Base-by-base conservation (phyloP, 2,329 filamentous ascomycete species). In the Cladophialophora chaetospira region DNA sequence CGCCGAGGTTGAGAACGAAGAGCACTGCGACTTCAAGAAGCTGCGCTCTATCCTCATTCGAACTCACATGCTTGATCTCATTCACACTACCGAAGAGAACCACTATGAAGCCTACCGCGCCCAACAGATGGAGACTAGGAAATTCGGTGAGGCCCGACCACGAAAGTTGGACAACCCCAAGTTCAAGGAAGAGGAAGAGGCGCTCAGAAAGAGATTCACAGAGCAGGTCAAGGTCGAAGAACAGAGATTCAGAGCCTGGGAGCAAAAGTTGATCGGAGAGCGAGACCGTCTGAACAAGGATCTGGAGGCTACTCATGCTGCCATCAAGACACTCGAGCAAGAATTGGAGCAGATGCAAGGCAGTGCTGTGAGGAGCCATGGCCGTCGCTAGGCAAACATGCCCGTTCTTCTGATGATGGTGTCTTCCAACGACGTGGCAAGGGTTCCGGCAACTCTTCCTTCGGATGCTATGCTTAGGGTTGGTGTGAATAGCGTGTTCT, bases 11-110 rank as follows among this genome's bases (percentile, higher is more conserved):
- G 94, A 99, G 84, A 99, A 99, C 73, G 94, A 99, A 79, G 94
- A 99, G 73, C 94, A 99, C 83, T 99, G 94, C 79, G 94, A 99
- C 78, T 99, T 99, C 84, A 99, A 99, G 88, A 99, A 99, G 83
- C 88, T 99, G 63, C 92, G 94, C 70, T 96, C 93, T 46, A 97
- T 99, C 70, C 83, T 99, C 66, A 97, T 99, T 81, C 91, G 94
- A 76, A 97, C 93, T 48, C 94, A 99, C 82, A 99, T 99, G 94
- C 86, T 99, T 70, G 94, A 99, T 74, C 88, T 99, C 65, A 99
- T 99, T 74, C 94, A 99, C 82, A 99, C 95, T 64, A 99, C 94
- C 67, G 94, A 99, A 79, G 94, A 99, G 82, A 87, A 91, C 70
- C 94, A 99, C 83, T 99, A 99, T 81, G 94, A 99, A 79, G 93